Evolutionary conservation across 441 rosid species (phyloP), one percentile per base, ranked within the genome.

Genomic region (Pelargonium citronellum): DNA sequence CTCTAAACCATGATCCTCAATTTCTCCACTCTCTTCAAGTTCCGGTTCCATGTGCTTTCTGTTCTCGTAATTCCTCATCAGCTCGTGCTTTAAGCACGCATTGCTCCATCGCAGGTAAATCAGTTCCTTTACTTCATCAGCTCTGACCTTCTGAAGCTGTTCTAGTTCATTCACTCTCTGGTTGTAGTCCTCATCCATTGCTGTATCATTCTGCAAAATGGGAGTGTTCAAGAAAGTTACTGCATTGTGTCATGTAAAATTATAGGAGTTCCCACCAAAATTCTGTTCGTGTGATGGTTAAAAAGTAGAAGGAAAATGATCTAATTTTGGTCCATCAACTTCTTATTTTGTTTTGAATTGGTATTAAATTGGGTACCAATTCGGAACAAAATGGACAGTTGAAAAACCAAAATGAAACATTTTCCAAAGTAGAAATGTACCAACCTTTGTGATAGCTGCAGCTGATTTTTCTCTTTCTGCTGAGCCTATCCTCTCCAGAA

Each of bases 61-160:
- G 12, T 68, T 61, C 74, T 75, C 83, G 8, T 69, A 70, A 44
- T 80, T 80, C 34, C 64, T 74, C 81, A 75, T 83, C 67, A 87
- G 71, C 68, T 85, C 83, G 37, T 89, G 91, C 76, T 81, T 87
- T 64, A 90, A 74, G 82, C 95, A 92, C 19, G 91, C 93, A 73
- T 87, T 85, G 60, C 82, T 80, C 96, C 93, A 89, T 79, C 87
- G 83, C 17, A 87, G 76, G 84, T 75, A 78, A n/a, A 76, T 79
- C 53, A 89, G 71, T 64, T 92, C 94, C 65, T 81, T 78, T 1
- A 76, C 76, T 72, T 85, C 92, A 1, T 78, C 75, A 0, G 80
- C 77, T n/a, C 75, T 68, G 1, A 79, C 91, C n/a, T 81, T 80
- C n/a, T 78, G 80, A 6, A 87, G 61, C 16, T 79, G 74, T 65